Evolutionary conservation across 768 basidiomycete species (phyloP).

Genomic region (Peribolospora baueri): DNA sequence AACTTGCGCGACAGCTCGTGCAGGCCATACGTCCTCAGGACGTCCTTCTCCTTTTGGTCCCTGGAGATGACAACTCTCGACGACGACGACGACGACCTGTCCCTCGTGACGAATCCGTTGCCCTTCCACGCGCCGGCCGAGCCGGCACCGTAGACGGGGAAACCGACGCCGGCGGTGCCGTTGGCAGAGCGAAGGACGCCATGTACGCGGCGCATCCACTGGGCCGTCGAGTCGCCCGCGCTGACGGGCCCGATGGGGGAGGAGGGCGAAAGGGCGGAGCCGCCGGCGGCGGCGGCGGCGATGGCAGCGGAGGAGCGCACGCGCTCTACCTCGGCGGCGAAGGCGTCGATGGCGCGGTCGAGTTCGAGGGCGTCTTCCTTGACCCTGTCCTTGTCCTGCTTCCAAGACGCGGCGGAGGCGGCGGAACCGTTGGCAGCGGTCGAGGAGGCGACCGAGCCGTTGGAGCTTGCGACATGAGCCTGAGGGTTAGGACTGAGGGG

Average conservation of each 20-base stretch:
- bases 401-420: no score
- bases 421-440: no score
- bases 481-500: no score
- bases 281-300: no score
- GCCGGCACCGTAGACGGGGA: conserved; percentile 59
- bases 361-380: conserved; percentile 16
- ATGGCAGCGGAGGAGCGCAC: conserved; percentile 27
- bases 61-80: conserved; percentile 11
- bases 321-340: conserved; percentile 18
- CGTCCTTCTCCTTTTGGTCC: conserved; percentile 26
- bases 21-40: conserved; percentile 31
- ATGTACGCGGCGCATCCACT: conserved; percentile 23
- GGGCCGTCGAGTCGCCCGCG: conserved; percentile 16
- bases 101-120: conserved; percentile 43
- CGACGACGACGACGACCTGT: not conserved
- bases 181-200: conserved; percentile 6
- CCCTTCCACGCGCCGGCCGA: conserved; percentile 55
- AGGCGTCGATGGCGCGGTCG: conserved; percentile 14
- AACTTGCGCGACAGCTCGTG: conserved; percentile 23
- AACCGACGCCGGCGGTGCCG: conserved; percentile 26
- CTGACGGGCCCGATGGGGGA: no score
- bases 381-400: conserved; percentile 2
- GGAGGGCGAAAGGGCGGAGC: no score
- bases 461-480: no score
- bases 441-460: no score